Conservation (phyloP, 192 early-diverging fungal genomes). For the Backusella parvicylindrica region DNA sequence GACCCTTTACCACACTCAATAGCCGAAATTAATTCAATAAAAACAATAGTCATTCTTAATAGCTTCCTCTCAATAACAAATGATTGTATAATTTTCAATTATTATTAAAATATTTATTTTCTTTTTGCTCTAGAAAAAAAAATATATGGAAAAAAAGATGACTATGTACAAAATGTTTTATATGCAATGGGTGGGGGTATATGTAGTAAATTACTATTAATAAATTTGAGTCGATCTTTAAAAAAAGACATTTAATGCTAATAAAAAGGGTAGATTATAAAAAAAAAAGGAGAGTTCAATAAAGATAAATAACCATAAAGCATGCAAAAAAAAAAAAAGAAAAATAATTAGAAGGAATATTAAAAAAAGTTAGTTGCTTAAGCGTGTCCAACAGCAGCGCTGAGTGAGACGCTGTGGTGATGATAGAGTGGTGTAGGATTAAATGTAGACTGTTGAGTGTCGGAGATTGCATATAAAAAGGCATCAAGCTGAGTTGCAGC, state of each 20-base stretch:
- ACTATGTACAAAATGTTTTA: neutral
- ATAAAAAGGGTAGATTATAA: neutral
- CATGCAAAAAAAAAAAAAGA: slow-evolving; percentile 4
- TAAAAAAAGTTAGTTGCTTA: slow-evolving; percentile 7
- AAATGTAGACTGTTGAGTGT: neutral
- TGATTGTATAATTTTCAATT: neutral
- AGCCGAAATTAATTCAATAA: neutral
- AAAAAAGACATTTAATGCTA: slow-evolving; percentile 4
- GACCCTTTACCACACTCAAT: neutral
- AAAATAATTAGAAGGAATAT: neutral
- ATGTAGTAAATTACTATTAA: slow-evolving; percentile 3
- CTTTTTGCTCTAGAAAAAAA: neutral
- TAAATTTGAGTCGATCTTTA: slow-evolving; percentile 2
- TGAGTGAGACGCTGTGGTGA: slow-evolving; percentile 20
- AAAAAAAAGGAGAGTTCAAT: slow-evolving; percentile 12
- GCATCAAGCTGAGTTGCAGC: slow-evolving; percentile 20
- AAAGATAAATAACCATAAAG: neutral
- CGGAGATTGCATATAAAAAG: slow-evolving; percentile 24
- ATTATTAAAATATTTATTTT: neutral
- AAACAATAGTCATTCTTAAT: neutral
- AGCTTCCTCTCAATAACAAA: neutral
- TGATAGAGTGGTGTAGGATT: slow-evolving; percentile 12
- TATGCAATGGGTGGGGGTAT: neutral
- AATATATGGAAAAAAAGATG: neutral
- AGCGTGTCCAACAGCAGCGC: slow-evolving; percentile 23